Percentiles rank a stretch among this genome's conserved stretches.
Conservation (phyloP, 352 stramenopile genomes). For the Phytophthora pini region DNA sequence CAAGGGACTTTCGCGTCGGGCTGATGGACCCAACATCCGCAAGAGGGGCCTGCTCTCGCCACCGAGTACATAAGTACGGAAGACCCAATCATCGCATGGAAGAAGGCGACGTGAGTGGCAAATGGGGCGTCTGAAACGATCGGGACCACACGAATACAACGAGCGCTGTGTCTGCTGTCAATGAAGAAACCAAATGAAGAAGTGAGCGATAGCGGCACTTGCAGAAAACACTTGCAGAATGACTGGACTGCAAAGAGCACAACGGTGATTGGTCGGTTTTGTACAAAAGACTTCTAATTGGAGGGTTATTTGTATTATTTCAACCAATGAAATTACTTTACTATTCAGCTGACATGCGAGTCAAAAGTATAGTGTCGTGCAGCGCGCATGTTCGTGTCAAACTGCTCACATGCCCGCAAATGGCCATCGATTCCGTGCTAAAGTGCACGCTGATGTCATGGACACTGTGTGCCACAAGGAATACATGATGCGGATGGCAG, state of each 20-base stretch:
- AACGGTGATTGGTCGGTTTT: constrained; percentile 7
- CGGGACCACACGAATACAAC: constrained; percentile 7
- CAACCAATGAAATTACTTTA: too few species aligned
- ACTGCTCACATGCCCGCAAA: too few species aligned
- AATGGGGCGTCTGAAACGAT: constrained; percentile 45
- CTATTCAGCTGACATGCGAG: too few species aligned
- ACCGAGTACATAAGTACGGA: constrained; percentile 55
- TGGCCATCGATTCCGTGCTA: too few species aligned
- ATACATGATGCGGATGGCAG: too few species aligned
- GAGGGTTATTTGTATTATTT: too few species aligned
- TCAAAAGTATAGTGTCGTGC: too few species aligned
- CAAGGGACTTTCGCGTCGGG: constrained; percentile 73
- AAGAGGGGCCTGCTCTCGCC: constrained; percentile 70
- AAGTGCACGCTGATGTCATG: too few species aligned
- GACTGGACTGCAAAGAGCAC: constrained; percentile 15
- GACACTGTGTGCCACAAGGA: too few species aligned
- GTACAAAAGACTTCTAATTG: too few species aligned
- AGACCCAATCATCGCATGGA: constrained; percentile 65
- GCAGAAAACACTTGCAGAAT: background rate
- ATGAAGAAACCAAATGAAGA: constrained; percentile 11
- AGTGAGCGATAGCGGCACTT: background rate
- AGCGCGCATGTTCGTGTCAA: too few species aligned
- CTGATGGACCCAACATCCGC: constrained; percentile 85
- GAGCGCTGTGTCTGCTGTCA: background rate
- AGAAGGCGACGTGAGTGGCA: constrained; percentile 68